Base-by-base conservation (phyloP, 306 rosid species). In the Dryas octopetala region DNA sequence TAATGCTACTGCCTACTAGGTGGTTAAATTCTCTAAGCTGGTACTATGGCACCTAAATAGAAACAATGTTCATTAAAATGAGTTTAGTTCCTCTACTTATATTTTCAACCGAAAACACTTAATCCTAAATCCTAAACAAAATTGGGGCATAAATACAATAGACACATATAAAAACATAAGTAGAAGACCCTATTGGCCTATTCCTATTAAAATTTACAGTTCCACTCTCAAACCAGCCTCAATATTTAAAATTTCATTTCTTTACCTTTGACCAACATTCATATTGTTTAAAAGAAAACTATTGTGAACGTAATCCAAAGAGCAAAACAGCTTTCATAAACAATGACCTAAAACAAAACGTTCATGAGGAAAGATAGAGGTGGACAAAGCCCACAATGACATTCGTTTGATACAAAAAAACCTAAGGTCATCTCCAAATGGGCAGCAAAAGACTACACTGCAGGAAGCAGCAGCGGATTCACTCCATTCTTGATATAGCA, bases 401-500 rank as follows among this genome's bases (percentile, higher is more conserved):
- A 58, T 43, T 43, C 7, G 58, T 45, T 72, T 59, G 16, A 16
- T 26, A 71, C 43, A 55, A 54, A 71, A 71, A n/a, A 71, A 52
- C 14, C 4, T 10, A 49, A 15, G 32, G 51, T n/a, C 59, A 14
- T 49, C 41, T 40, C 47, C 62, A 70, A 70, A 68, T 32, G 17
- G 32, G 58, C 6, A 14, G 55, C 44, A 26, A 48, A 58, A 49
- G 26, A 50, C 60, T 59, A 51, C 49, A 69, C 13, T 68, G 32
- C 55, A 17, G 74, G 70, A 68, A 52, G 76, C 62, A 57, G 74
- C 61, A 46, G 49, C 17, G 38, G 63, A 15, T 74, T 63, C 43
- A 26, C 46, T 66, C 66, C 58, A n/a, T 59, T 67, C 52, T 53
- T 15, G 54, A 32, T 19, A 51, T 9, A 19, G 53, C 19, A 65